phyloP scores from a whole-genome alignment of 768 basidiomycete species.

The Butyriboletus loyo region DNA sequence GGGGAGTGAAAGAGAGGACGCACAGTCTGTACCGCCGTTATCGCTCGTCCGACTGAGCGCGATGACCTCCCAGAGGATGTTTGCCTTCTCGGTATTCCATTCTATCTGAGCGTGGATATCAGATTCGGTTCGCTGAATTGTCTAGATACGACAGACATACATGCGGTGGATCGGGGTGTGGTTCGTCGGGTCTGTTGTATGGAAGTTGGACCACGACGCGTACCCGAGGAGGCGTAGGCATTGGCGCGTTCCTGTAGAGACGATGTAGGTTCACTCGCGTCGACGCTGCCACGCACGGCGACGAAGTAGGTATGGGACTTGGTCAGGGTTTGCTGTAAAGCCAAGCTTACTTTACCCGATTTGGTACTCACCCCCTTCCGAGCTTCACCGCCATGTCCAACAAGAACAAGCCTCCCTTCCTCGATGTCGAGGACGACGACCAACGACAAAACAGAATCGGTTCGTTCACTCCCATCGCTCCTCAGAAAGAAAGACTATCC shows the following conservation, averaged over 20 bases:
- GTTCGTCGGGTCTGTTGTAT: constrained; percentile 71
- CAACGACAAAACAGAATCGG: constrained; percentile 41
- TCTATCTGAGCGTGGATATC: constrained; percentile 54
- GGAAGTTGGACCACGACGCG: constrained; percentile 81
- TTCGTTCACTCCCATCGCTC: constrained; percentile 15
- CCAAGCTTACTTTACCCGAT: constrained; percentile 7
- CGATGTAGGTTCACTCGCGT: background rate
- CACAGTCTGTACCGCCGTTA: constrained; percentile 76
- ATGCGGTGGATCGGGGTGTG: constrained; percentile 61
- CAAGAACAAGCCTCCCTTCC: constrained; percentile 14
- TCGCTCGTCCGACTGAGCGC: constrained; percentile 72
- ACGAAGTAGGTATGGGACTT: background rate
- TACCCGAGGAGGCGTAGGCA: constrained; percentile 36
- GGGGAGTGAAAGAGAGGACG: constrained; percentile 27
- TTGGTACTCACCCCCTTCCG: background rate
- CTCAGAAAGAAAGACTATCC: background rate
- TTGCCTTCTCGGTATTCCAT: constrained; percentile 83
- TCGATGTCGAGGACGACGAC: constrained; percentile 51
- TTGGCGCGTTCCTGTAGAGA: constrained; percentile 3
- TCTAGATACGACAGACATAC: constrained; percentile 40
- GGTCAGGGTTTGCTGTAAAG: background rate
- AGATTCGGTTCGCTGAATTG: constrained; percentile 5
- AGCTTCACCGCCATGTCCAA: constrained; percentile 9
- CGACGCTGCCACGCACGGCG: background rate
- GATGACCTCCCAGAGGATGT: constrained; percentile 84